Conservation (phyloP, 73 alveolate genomes). For the Paramecium sexaurelia region DNA sequence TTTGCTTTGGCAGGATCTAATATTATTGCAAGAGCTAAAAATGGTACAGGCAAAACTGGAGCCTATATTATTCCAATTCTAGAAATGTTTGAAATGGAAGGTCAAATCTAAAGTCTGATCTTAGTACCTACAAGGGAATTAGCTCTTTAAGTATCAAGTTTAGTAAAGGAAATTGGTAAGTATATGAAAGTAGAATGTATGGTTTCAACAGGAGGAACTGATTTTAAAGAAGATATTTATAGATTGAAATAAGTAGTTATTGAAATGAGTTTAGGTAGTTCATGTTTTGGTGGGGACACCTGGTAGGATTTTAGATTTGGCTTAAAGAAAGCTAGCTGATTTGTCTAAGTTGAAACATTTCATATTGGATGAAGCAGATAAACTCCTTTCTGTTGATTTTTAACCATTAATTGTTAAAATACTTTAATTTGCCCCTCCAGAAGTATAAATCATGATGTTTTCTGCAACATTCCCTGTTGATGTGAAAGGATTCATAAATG, state of each 20-base stretch:
- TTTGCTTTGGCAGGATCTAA: constrained; percentile 76
- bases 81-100: constrained; percentile 81
- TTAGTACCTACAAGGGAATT: constrained; percentile 97
- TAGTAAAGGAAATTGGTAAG: constrained; percentile 88
- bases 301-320: constrained; percentile 87
- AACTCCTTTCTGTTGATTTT: constrained; percentile 94
- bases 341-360: constrained; percentile 81
- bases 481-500: constrained; percentile 90
- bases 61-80: constrained; percentile 91
- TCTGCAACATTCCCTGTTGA: constrained; percentile 98
- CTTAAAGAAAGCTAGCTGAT: constrained; percentile 85
- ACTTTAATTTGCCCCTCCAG: constrained; percentile 81
- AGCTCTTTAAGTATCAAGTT: constrained; percentile 91
- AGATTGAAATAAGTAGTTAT: constrained; percentile 74
- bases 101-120: constrained; percentile 82
- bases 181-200: constrained; percentile 93
- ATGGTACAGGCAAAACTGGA: constrained; percentile 98
- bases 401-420: constrained; percentile 87
- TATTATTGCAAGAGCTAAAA: constrained; percentile 96
- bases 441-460: constrained; percentile 92
- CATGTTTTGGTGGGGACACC: constrained; percentile 94
- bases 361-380: constrained; percentile 99
- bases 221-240: constrained; percentile 93
- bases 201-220: constrained; percentile 99
- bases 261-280: constrained; percentile 65